These are phyloP conservation scores for Phytophthora rubi DNA, from an alignment of 352 stramenopile genomes.

Conservation along the genomic window DNA sequence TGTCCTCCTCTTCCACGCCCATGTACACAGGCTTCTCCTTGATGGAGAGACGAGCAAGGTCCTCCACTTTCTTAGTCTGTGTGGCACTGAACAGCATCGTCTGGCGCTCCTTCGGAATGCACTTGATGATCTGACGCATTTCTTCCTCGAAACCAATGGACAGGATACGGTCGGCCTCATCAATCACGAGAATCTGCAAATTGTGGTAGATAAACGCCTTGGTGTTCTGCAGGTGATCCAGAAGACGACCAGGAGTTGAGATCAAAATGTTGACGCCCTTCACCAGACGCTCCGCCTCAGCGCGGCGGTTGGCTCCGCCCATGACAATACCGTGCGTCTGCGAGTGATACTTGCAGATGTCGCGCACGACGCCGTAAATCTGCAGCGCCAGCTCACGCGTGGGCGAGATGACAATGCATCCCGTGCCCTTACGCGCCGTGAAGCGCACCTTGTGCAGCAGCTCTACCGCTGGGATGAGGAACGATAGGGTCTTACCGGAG, in stretches of 20 bases:
- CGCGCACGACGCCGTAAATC: slow-evolving; percentile 98
- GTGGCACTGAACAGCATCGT: slow-evolving; percentile 99
- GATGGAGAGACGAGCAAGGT: slow-evolving; percentile 93
- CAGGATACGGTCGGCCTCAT: slow-evolving; percentile 99
- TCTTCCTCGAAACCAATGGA: slow-evolving; percentile 99
- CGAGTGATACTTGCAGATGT: slow-evolving; percentile 95
- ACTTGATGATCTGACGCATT: slow-evolving; percentile 98
- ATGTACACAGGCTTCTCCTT: slow-evolving; percentile 98
- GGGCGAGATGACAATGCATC: slow-evolving; percentile 98
- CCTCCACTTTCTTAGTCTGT: slow-evolving; percentile 98
- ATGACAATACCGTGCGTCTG: slow-evolving; percentile 98
- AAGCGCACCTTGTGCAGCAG: slow-evolving; percentile 97
- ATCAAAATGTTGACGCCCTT: slow-evolving; percentile 98
- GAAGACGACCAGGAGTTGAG: slow-evolving; percentile 96
- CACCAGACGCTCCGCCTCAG: slow-evolving; percentile 94
- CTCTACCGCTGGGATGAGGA: slow-evolving; percentile 98
- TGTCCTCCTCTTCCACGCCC: slow-evolving; percentile 93
- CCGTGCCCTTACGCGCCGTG: slow-evolving; percentile 95
- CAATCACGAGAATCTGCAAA: slow-evolving; percentile 96
- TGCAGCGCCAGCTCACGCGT: slow-evolving; percentile 98
- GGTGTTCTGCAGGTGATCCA: slow-evolving; percentile 99
- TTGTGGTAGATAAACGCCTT: slow-evolving; percentile 98
- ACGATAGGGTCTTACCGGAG: slow-evolving; percentile 98
- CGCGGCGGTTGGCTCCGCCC: slow-evolving; percentile 97
- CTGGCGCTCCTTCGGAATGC: slow-evolving; percentile 97